Base-by-base conservation (phyloP, 495 filamentous ascomycete genomes). In the Lepraria neglecta region DNA sequence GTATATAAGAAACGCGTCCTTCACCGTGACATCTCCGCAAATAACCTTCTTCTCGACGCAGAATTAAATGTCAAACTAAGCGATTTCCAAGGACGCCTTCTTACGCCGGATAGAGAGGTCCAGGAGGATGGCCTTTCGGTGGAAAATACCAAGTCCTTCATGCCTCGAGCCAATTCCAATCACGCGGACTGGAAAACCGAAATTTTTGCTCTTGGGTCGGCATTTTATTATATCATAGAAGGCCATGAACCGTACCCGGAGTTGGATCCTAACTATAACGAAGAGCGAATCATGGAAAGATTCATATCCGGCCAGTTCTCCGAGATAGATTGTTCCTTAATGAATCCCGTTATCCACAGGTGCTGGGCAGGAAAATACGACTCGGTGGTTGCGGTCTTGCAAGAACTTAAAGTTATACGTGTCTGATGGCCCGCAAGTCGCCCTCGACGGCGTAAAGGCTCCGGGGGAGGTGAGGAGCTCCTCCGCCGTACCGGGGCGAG, bases 21-120 rank as follows among this genome's bases (percentile, higher is more conserved):
- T 28, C 65, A 65, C 46, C 62, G 63, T 48, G 62, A 67, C 52
- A 59, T 65, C 17, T 53, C 31, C 17, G 30, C 59, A n/a, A 33
- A 50, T 10, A 67, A 67, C 56, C 52, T 67, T 38, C 61, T 66
- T 6, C 60, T 53, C 5, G 28, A 62, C n/a, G n/a, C 17, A 24
- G 28, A 57, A 19, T 44, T 65, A 9, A 52, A 58, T 24, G 28
- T 67, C 62, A 67, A 65, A 57, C 55, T 67, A 6, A 35, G 35
- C 58, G 65, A 67, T 45, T 67, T 67, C 50, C 59, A 67, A 48
- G 62, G 65, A 48, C 38, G 55, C 33, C 56, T 55, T 56, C 47
- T 65, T 9, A 17, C 9, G 1, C 38, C 51, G 12, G 63, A 65
- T 52, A 50, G 65, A 14, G 43, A 17, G 6, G 42, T 65, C 35